Evolutionary conservation across 768 basidiomycete genomes (phyloP).

Genomic region (Sutorius australiensis): DNA sequence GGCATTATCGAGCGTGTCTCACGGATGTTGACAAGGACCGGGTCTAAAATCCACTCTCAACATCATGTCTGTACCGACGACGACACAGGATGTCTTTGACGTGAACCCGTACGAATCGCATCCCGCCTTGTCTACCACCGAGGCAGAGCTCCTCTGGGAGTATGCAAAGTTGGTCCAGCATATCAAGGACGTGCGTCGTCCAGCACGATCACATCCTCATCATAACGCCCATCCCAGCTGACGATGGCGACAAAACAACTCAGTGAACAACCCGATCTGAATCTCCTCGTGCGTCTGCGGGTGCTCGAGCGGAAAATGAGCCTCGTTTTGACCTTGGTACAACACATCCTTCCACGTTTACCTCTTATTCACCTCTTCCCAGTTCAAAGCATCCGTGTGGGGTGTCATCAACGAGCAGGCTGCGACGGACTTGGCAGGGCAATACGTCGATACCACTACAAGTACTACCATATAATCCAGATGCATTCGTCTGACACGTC

Average conservation of each 20-base stretch:
- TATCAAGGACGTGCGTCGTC: slow-evolving; percentile 62
- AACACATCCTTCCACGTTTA: neutral
- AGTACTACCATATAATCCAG: slow-evolving; percentile 9
- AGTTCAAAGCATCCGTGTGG: slow-evolving; percentile 98
- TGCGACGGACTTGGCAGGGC: slow-evolving; percentile 15
- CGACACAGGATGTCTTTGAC: slow-evolving; percentile 30
- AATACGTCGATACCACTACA: slow-evolving; percentile 16
- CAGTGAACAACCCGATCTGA: slow-evolving; percentile 72
- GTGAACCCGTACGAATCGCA: slow-evolving; percentile 74
- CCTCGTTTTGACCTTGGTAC: slow-evolving; percentile 85
- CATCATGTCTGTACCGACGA: neutral
- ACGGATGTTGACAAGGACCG: neutral
- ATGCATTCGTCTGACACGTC: neutral
- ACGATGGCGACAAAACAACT: slow-evolving; percentile 64
- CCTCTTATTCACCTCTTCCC: slow-evolving; percentile 2
- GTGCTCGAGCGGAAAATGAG: slow-evolving; percentile 92
- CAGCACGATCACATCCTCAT: neutral
- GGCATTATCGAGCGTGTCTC: neutral
- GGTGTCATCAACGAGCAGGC: slow-evolving; percentile 84
- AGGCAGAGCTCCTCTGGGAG: slow-evolving; percentile 87
- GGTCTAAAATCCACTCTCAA: neutral
- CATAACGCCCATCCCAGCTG: slow-evolving; percentile 40
- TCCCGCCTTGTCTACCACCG: slow-evolving; percentile 58
- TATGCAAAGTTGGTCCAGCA: slow-evolving; percentile 85
- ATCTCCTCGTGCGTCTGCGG: slow-evolving; percentile 70